phyloP scores from a whole-genome alignment of 2,329 filamentous ascomycete genomes.

The Geosmithia putterillii region DNA sequence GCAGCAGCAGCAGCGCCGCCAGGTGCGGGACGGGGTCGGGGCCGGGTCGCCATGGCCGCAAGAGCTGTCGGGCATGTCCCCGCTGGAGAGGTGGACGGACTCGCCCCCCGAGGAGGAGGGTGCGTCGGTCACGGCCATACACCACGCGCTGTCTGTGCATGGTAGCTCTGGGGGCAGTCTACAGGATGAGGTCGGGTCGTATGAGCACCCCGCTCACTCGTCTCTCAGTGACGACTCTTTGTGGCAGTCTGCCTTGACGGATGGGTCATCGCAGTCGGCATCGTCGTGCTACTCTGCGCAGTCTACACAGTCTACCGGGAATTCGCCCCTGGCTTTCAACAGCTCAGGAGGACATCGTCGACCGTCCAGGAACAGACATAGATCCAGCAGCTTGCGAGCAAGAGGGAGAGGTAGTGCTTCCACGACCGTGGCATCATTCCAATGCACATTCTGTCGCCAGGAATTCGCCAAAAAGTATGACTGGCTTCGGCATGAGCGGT shows the following conservation, averaged over 20 bases:
- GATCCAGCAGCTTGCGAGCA: no score
- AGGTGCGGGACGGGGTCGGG: conserved; percentile 12
- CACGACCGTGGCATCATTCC: neutral
- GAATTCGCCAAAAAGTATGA: conserved; percentile 4
- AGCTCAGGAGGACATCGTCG: no score
- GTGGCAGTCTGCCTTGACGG: neutral
- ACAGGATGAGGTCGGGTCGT: no score
- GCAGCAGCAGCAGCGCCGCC: conserved; percentile 4
- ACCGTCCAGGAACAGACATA: no score
- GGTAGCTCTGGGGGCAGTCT: no score
- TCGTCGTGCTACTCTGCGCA: conserved; percentile 12
- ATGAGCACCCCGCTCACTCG: no score
- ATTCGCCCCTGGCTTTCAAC: no score
- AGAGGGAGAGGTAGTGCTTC: no score
- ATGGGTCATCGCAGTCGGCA: conserved; percentile 13
- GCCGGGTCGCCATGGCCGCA: conserved; percentile 30
- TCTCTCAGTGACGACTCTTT: conserved; percentile 4
- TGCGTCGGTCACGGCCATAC: neutral
- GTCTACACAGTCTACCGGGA: conserved; percentile 1
- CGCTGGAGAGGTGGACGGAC: conserved; percentile 2
- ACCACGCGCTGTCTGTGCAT: conserved; percentile 6
- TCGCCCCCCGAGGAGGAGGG: conserved; percentile 3
- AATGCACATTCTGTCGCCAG: conserved; percentile 4
- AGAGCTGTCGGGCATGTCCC: conserved; percentile 5
- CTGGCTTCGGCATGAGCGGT: conserved; percentile 32